Evolutionary conservation across 176 grass and related monocot species (phyloP).

Genomic region (Musa schizocarpa): DNA sequence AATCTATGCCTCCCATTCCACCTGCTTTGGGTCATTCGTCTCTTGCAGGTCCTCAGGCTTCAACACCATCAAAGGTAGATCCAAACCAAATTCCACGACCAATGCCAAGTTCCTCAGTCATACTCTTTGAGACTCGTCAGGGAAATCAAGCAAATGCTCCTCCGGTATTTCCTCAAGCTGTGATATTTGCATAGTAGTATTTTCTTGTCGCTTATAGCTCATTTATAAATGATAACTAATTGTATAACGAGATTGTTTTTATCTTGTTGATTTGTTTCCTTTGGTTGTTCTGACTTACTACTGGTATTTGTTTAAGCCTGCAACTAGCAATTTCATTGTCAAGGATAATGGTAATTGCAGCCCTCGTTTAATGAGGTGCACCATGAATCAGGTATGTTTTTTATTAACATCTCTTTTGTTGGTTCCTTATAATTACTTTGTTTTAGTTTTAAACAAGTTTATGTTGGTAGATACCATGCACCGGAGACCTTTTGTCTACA

Average conservation of each 20-base stretch:
- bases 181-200: slow-evolving; percentile 2
- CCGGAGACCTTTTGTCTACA: slow-evolving; percentile 67
- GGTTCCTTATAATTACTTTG: slow-evolving; percentile 23
- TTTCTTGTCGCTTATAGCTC: background rate
- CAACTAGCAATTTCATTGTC: slow-evolving; percentile 67
- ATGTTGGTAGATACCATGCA: slow-evolving; percentile 69
- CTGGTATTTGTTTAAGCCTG: slow-evolving; percentile 37
- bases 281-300: background rate
- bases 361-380: slow-evolving; percentile 79
- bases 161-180: slow-evolving; percentile 36
- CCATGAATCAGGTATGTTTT: slow-evolving; percentile 64
- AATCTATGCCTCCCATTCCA: slow-evolving; percentile 31
- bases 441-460: slow-evolving; percentile 20
- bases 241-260: background rate
- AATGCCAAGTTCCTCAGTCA: slow-evolving; percentile 43
- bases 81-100: slow-evolving; percentile 84
- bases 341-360: slow-evolving; percentile 87
- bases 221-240: background rate
- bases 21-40: slow-evolving; percentile 49
- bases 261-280: background rate
- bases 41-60: slow-evolving; percentile 50
- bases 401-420: background rate
- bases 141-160: slow-evolving; percentile 63
- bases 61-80: slow-evolving; percentile 73
- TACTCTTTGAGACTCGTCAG: slow-evolving; percentile 63